A percentile compares a stretch with the other conserved stretches of the same genome.
Evolutionary conservation across 2,329 filamentous ascomycete species (phyloP).

Genomic region (Aurifilum marmelostoma): DNA sequence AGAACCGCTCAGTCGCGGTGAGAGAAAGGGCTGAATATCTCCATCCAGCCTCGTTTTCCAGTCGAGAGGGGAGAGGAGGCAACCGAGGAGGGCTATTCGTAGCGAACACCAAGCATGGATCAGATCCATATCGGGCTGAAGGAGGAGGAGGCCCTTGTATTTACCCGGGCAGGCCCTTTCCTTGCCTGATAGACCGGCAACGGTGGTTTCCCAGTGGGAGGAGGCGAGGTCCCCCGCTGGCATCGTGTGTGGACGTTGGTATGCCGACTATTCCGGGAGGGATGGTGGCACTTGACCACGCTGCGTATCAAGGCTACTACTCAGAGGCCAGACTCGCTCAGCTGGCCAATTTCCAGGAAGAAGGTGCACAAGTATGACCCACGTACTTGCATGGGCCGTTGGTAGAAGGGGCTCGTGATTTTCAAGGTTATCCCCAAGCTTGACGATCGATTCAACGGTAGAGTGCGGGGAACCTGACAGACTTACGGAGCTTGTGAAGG

Average conservation of each 20-base stretch:
- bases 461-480: not conserved
- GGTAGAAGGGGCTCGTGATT: not conserved
- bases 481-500: not conserved
- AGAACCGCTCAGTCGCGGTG: too few species aligned
- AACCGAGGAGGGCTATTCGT: not conserved
- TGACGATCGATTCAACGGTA: not conserved
- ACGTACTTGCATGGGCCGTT: not conserved
- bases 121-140: conserved; percentile 18
- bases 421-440: not conserved
- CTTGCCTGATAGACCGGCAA: not conserved
- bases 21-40: too few species aligned
- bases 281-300: not conserved
- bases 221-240: too few species aligned
- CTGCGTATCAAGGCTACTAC: not conserved
- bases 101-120: conserved; percentile 6
- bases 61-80: too few species aligned
- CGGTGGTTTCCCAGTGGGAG: conserved; percentile 9
- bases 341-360: too few species aligned
- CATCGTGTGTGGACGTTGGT: conserved; percentile 5
- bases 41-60: conserved; percentile 12
- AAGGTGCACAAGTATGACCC: not conserved
- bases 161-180: conserved; percentile 20
- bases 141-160: conserved; percentile 14
- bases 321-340: too few species aligned
- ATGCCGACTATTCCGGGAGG: not conserved